Conservation (phyloP, 2,329 filamentous ascomycete genomes). For the Fusarium gaditjirri region DNA sequence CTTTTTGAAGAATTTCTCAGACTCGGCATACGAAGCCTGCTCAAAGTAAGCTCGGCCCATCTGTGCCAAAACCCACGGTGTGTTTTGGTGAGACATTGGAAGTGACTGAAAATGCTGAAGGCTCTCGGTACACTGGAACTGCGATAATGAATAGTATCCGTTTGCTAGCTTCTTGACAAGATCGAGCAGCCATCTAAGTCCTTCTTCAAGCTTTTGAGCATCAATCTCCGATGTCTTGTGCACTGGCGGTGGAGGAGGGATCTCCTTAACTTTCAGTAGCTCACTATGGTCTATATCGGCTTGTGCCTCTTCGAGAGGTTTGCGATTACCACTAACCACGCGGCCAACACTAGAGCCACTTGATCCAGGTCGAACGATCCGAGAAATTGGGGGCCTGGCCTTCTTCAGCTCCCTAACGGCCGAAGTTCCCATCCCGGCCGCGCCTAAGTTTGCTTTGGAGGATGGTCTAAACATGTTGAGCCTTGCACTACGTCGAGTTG, state of each 20-base stretch:
- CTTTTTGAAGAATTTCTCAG: slow-evolving; percentile 85
- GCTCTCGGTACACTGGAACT: slow-evolving; percentile 82
- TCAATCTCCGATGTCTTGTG: slow-evolving; percentile 62
- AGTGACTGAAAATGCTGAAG: slow-evolving; percentile 78
- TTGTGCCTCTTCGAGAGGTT: slow-evolving; percentile 72
- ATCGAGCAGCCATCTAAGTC: slow-evolving; percentile 79
- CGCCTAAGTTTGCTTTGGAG: slow-evolving; percentile 70
- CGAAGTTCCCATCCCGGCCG: slow-evolving; percentile 66
- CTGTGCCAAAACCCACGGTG: slow-evolving; percentile 91
- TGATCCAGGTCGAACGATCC: slow-evolving; percentile 73
- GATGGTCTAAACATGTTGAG: slow-evolving; percentile 77
- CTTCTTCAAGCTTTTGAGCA: slow-evolving; percentile 75
- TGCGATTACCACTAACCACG: slow-evolving; percentile 91
- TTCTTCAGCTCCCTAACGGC: slow-evolving; percentile 81
- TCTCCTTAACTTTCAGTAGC: slow-evolving; percentile 57
- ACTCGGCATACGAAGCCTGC: slow-evolving; percentile 84
- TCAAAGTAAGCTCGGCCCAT: slow-evolving; percentile 93
- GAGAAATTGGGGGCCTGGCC: slow-evolving; percentile 76
- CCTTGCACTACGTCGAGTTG: slow-evolving; percentile 74
- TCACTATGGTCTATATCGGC: slow-evolving; percentile 79
- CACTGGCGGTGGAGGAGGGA: slow-evolving; percentile 49
- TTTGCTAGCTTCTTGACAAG: slow-evolving; percentile 83
- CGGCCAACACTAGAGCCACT: slow-evolving; percentile 80
- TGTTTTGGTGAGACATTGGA: slow-evolving; percentile 81
- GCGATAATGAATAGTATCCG: slow-evolving; percentile 81